Base-by-base conservation (phyloP, 1,284 basidiomycete species). In the Ceratobasidium sp. region DNA sequence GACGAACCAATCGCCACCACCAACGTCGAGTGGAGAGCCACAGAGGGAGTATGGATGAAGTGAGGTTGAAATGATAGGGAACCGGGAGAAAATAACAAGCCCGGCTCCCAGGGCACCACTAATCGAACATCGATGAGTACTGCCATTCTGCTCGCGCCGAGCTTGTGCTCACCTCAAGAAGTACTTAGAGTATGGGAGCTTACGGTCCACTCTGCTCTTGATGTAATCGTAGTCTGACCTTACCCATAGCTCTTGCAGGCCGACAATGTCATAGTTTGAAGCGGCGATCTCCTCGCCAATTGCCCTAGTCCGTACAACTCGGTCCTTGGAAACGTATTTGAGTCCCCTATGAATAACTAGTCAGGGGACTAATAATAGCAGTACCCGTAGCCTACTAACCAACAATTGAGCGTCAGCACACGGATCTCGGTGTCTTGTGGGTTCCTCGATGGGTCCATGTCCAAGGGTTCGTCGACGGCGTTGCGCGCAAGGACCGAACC, bases 201-300 rank as follows among this genome's bases (percentile, higher is more conserved):
- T 82, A 48, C 84, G 82, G 10, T 84, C 78, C 1, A 96, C 85
- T 46, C 85, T 85, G 45, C 86, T 80, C 50, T 90, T 86, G 55
- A 99, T 85, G 59, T 86, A 84, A 74, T 92, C 87, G 79, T 91
- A 99, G 82, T 98, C 96, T 23, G 89, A 84, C 77, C 91, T 89
- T 32, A 97, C 92, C 97, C 97, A 99, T 26, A 98, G 83, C 82
- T 99, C 97, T 80, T 99, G 97, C 26, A 99, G n/a, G 85, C 92
- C 90, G 57, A 99, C 86, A 70, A 98, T 86, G 80, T 99, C 97
- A 83, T 97, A 90, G 76, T 86, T 81, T 6, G 89, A 85, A 30
- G 81, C 82, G 4, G 86, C 83, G 32, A 96, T 84, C 73, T 86
- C 85, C 45, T 84, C 82, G 5, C 90, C 88, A 73, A 97, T 93